These are phyloP conservation scores for Prunus padus DNA, from an alignment of 306 rosid species.

Conservation along the genomic window DNA sequence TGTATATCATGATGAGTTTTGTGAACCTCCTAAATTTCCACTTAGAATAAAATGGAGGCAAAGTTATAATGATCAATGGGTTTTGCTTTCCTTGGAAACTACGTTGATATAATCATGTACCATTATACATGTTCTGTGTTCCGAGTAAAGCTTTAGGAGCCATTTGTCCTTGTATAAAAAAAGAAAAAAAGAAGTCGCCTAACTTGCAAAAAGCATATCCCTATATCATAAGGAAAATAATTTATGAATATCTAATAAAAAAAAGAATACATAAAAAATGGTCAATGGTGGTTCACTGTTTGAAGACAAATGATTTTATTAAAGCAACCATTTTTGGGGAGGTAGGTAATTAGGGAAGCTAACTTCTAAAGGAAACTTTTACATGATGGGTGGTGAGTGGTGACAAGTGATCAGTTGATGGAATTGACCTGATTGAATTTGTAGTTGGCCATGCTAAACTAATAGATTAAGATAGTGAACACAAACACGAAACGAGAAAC, in stretches of 20 bases:
- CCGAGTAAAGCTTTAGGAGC: background rate
- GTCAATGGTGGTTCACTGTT: background rate
- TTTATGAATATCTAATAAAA: background rate
- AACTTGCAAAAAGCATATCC: background rate
- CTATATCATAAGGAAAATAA: background rate
- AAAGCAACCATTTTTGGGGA: background rate
- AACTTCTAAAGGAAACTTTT: constrained; percentile 10
- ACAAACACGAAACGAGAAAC: background rate
- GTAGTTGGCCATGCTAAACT: constrained; percentile 15
- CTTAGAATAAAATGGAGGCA: too few species aligned
- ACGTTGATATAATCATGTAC: too few species aligned
- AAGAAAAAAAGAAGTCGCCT: background rate
- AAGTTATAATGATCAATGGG: too few species aligned
- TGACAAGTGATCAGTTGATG: constrained; percentile 20
- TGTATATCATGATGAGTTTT: too few species aligned
- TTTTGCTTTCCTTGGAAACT: too few species aligned
- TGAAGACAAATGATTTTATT: background rate
- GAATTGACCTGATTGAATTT: constrained; percentile 1
- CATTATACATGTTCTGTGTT: background rate
- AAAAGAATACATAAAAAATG: background rate
- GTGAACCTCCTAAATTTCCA: too few species aligned
- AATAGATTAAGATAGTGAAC: constrained; percentile 24
- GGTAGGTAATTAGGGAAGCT: constrained; percentile 13
- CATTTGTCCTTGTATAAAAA: background rate
- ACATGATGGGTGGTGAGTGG: constrained; percentile 16